A percentile compares a stretch with the other conserved stretches of the same genome.
These are phyloP conservation scores for Scutellaria minor DNA, from an alignment of 257 asterid species.

Conservation along the genomic window DNA sequence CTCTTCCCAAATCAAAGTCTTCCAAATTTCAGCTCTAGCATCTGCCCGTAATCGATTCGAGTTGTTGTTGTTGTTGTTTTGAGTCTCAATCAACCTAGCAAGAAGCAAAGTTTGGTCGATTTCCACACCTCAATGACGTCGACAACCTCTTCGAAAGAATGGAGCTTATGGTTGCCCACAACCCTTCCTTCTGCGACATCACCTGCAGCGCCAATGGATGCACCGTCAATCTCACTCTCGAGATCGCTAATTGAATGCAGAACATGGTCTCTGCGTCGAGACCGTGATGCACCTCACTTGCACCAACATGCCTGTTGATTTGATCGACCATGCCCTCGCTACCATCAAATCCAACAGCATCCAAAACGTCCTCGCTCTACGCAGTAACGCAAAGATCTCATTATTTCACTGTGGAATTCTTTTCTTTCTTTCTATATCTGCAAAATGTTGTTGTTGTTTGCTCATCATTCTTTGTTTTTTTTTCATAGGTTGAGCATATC, in stretches of 20 bases:
- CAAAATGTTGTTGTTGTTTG: no score
- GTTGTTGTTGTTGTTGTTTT: no score
- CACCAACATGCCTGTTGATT: slow-evolving; percentile 88
- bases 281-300: slow-evolving; percentile 98
- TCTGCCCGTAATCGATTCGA: no score
- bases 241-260: slow-evolving; percentile 93
- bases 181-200: slow-evolving; percentile 87
- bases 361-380: slow-evolving; percentile 90
- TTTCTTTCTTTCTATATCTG: no score
- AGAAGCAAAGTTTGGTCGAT: no score
- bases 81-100: no score
- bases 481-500: slow-evolving; percentile 78
- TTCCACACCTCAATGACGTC: slow-evolving; percentile 50
- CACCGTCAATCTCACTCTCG: slow-evolving; percentile 90
- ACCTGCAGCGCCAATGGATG: slow-evolving; percentile 98
- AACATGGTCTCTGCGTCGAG: slow-evolving; percentile 92
- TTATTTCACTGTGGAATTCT: slow-evolving; percentile 17
- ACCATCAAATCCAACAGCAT: slow-evolving; percentile 76
- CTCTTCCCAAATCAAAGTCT: no score
- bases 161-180: slow-evolving; percentile 91
- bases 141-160: slow-evolving; percentile 90
- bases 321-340: slow-evolving; percentile 80
- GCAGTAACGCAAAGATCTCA: slow-evolving; percentile 98
- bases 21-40: no score
- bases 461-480: neutral